A percentile compares a stretch with the other conserved stretches of the same genome.
phyloP scores from a whole-genome alignment of 2,329 filamentous ascomycete species.

The Colletotrichum chlorophyti region DNA sequence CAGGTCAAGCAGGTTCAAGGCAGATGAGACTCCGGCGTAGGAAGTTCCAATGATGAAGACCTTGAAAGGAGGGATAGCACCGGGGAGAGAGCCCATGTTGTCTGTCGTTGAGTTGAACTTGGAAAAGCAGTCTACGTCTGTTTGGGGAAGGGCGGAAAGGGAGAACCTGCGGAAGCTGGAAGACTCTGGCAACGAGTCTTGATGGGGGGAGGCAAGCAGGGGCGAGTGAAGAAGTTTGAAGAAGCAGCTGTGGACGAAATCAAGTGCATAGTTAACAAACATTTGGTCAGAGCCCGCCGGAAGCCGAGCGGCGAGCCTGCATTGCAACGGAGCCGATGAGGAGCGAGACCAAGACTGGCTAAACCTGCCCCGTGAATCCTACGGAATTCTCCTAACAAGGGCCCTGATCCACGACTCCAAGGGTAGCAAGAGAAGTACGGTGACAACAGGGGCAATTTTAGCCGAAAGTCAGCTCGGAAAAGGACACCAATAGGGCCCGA shows the following conservation, averaged over 20 bases:
- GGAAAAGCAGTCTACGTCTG: not conserved
- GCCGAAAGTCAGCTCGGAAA: constrained; percentile 21
- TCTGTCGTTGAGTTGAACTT: not conserved
- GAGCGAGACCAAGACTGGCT: constrained; percentile 13
- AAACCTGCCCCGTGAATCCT: constrained; percentile 15
- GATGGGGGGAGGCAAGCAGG: constrained; percentile 11
- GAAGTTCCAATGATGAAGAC: constrained; percentile 75
- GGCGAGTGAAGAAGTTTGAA: constrained; percentile 6
- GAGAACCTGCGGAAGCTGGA: not conserved
- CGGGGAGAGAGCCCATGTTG: constrained; percentile 30
- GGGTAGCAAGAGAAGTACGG: not conserved
- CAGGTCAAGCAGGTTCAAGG: constrained; percentile 72
- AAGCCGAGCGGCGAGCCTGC: constrained; percentile 24
- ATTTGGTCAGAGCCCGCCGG: constrained; percentile 18
- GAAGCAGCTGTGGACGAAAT: constrained; percentile 13
- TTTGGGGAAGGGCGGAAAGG: not conserved
- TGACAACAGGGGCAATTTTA: constrained; percentile 8
- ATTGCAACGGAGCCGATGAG: constrained; percentile 11
- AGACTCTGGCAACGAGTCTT: constrained; percentile 1
- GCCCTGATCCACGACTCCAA: constrained; percentile 3
- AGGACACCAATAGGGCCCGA: constrained; percentile 18
- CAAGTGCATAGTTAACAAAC: constrained; percentile 13
- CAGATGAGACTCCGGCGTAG: constrained; percentile 73
- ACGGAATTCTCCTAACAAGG: constrained; percentile 12
- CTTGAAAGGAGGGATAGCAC: constrained; percentile 48